These are phyloP conservation scores for Herpetospermum pedunculosum DNA, from an alignment of 306 rosid species.

Conservation along the genomic window DNA sequence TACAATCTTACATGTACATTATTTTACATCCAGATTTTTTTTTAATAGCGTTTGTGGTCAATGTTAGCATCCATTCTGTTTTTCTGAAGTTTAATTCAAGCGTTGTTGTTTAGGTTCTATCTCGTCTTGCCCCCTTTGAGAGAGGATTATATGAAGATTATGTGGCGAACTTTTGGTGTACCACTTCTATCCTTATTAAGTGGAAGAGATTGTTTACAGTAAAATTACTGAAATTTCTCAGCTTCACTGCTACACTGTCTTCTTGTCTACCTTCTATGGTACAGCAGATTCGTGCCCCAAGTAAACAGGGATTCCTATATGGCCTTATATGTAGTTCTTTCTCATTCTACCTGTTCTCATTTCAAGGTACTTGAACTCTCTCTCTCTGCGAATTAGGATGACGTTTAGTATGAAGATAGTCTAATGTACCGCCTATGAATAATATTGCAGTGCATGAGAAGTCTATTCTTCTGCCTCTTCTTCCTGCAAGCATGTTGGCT, in stretches of 20 bases:
- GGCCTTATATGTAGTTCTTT: constrained; percentile 71
- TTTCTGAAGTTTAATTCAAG: neutral
- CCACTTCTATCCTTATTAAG: constrained; percentile 67
- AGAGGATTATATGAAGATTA: constrained; percentile 92
- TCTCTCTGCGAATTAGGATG: neutral
- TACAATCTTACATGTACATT: neutral
- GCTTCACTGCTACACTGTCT: constrained; percentile 54
- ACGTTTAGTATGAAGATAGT: neutral
- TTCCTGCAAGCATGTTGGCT: constrained; percentile 79
- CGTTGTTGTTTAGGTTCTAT: constrained; percentile 41
- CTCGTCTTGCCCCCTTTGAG: constrained; percentile 88
- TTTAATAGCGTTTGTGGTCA: neutral
- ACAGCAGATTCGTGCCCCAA: constrained; percentile 76
- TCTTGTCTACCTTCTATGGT: constrained; percentile 76
- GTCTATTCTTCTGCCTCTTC: constrained; percentile 79
- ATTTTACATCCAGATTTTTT: neutral
- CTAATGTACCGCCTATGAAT: neutral
- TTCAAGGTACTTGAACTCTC: constrained; percentile 46
- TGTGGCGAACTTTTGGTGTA: constrained; percentile 93
- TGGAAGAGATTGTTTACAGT: constrained; percentile 80
- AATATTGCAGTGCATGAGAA: constrained; percentile 76
- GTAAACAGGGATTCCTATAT: constrained; percentile 65
- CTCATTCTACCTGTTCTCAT: constrained; percentile 82
- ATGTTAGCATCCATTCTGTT: neutral
- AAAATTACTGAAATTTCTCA: constrained; percentile 47